phyloP scores from a whole-genome alignment of 768 basidiomycete genomes.

The Lactarius psammicola region DNA sequence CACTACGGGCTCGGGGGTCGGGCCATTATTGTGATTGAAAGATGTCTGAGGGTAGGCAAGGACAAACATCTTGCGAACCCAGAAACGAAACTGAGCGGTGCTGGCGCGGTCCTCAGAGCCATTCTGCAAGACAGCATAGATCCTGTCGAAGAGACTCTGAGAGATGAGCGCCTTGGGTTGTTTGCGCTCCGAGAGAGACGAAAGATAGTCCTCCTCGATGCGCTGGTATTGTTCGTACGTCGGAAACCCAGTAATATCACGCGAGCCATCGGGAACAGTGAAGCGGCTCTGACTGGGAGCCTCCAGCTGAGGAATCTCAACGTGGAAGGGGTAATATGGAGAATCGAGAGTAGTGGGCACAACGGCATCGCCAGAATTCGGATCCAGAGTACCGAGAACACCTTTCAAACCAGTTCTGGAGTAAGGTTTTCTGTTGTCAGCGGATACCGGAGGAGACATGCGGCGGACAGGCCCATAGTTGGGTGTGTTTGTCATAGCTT shows the following conservation, averaged over 20 bases:
- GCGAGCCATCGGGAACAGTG: slow-evolving; percentile 6
- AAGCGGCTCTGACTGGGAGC: slow-evolving; percentile 13
- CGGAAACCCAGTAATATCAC: slow-evolving; percentile 26
- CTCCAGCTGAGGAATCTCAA: slow-evolving; percentile 22
- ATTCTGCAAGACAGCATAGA: slow-evolving; percentile 25
- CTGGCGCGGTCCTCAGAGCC: slow-evolving; percentile 24
- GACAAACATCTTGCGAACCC: slow-evolving; percentile 30
- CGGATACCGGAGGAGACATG: slow-evolving; percentile 19
- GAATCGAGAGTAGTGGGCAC: slow-evolving; percentile 15
- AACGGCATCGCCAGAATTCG: slow-evolving; percentile 22
- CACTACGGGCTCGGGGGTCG: slow-evolving; percentile 43
- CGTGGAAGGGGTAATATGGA: slow-evolving; percentile 26
- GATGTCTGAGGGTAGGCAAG: slow-evolving; percentile 28
- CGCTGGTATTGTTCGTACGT: slow-evolving; percentile 27
- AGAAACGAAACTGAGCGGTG: slow-evolving; percentile 30
- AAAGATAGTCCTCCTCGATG: slow-evolving; percentile 26
- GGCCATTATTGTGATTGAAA: slow-evolving; percentile 4
- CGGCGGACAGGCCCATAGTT: slow-evolving; percentile 25
- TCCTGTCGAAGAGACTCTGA: slow-evolving; percentile 27
- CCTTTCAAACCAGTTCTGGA: slow-evolving; percentile 24
- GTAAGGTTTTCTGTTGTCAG: slow-evolving; percentile 23
- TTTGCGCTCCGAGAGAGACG: slow-evolving; percentile 28
- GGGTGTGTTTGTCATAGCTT: slow-evolving; percentile 24
- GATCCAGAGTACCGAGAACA: slow-evolving; percentile 24
- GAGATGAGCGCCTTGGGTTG: slow-evolving; percentile 30